Base-by-base conservation (phyloP, 2,329 filamentous ascomycete genomes). In the Colletotrichum godetiae region DNA sequence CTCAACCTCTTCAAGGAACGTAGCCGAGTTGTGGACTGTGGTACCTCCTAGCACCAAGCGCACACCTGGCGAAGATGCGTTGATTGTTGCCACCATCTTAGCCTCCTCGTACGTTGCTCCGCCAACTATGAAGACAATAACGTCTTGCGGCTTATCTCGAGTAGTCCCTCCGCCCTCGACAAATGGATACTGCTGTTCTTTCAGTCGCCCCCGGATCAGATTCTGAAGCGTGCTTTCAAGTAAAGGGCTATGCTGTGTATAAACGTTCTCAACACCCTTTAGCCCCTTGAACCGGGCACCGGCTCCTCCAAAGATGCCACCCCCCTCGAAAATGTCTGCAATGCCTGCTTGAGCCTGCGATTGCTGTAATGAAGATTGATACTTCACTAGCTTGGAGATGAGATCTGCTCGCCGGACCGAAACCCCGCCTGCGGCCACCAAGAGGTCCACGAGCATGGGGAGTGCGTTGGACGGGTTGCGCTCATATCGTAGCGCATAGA, bases 181-280 rank as follows among this genome's bases (percentile, higher is more conserved):
- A 80, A 98, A 99, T 0, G 97, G 97, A 80, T 97, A 98, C 75
- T 97, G 91, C 76, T 95, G 90, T 78, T 97, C 94, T 78, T 92
- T 93, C 72, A 99, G 84, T 35, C 94, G 91, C 0, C 97, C 97
- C 80, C 98, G 98, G 85, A 98, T 95, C 64, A 99, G 86, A 78
- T 96, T 96, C 80, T 98, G 96, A 22, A 99, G 85, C 0, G 95
- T 98, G 29, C 90, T 90, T 81, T 98, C 95, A 19, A 99, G 84
- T 27, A 95, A 89, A 0, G 97, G 95, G 6, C 95, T 97, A 82
- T 99, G 97, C 81, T 99, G 97, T 0, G 97, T 99, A 82, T 99
- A 99, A 33, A 99, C 97, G 78, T 99, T 99, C 82, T 99, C 97
- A 1, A 99, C 97, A 1, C 97, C 97, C 80, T 98, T 98, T 15